phyloP scores from a whole-genome alignment of 208 protist genomes.

The Crithidia brevicula region DNA sequence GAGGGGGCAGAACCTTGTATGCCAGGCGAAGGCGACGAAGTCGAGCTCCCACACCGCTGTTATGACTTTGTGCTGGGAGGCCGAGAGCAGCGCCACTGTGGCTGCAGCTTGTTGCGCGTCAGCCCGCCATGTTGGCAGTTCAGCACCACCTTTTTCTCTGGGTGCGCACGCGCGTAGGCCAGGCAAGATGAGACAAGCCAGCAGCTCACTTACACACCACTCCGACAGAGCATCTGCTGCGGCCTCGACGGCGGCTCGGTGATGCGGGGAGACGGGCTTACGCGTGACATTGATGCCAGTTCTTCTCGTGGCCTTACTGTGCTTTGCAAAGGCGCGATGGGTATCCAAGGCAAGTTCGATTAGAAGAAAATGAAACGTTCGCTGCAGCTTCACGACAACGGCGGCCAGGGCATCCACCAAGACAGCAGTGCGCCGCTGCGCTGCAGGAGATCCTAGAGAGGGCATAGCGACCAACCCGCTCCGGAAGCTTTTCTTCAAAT shows the following conservation, averaged over 20 bases:
- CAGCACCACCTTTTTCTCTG: background rate
- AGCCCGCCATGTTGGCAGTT: slow-evolving; percentile 7
- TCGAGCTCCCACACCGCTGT: slow-evolving; percentile 24
- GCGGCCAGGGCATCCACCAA: slow-evolving; percentile 52
- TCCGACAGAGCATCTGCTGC: slow-evolving; percentile 17
- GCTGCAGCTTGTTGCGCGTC: background rate
- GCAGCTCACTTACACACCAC: slow-evolving; percentile 14
- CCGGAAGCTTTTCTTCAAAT: no score
- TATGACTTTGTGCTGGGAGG: slow-evolving; percentile 2
- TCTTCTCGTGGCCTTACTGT: background rate
- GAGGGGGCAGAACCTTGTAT: background rate
- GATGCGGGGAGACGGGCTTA: background rate
- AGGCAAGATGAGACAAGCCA: slow-evolving; percentile 5
- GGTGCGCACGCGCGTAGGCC: slow-evolving; percentile 14
- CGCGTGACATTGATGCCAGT: background rate
- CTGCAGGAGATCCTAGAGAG: background rate
- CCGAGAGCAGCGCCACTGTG: background rate
- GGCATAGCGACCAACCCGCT: no score
- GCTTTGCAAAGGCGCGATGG: slow-evolving; percentile 15
- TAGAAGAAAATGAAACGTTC: slow-evolving; percentile 58
- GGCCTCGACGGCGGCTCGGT: background rate
- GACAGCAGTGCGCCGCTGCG: background rate
- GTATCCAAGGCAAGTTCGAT: slow-evolving; percentile 45
- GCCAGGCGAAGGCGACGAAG: slow-evolving; percentile 25
- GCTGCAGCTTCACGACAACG: slow-evolving; percentile 67